Evolutionary conservation across 768 basidiomycete species (phyloP).

Genomic region (Leccinum fibrillosum): DNA sequence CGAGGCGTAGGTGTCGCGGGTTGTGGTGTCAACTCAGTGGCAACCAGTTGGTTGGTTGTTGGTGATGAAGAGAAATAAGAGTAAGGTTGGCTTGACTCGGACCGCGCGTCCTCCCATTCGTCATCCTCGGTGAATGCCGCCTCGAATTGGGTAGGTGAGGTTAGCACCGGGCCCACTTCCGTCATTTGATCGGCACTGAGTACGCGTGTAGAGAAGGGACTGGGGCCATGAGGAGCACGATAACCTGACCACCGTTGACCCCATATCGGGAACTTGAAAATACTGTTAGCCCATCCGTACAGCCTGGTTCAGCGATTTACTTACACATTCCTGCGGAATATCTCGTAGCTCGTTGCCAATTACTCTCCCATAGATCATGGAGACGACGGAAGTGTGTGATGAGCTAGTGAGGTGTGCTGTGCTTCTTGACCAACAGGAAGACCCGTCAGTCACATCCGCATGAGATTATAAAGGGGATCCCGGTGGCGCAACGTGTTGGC

Average conservation of each 20-base stretch:
- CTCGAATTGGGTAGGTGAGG: constrained; percentile 24
- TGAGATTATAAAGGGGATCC: constrained; percentile 25
- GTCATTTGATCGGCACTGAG: constrained; percentile 19
- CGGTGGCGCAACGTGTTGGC: constrained; percentile 21
- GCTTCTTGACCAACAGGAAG: constrained; percentile 15
- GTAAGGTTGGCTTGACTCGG: constrained; percentile 12
- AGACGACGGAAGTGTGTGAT: constrained; percentile 15
- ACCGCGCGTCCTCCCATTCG: constrained; percentile 13
- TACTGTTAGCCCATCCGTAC: constrained; percentile 6
- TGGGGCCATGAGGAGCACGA: constrained; percentile 24
- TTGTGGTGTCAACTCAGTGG: background rate
- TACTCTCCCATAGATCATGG: constrained; percentile 28
- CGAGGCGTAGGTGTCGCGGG: background rate
- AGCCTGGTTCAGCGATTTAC: constrained; percentile 6
- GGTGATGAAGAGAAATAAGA: constrained; percentile 10
- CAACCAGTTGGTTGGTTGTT: constrained; percentile 3
- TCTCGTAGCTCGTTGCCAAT: constrained; percentile 30
- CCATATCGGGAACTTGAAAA: constrained; percentile 30
- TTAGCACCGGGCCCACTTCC: constrained; percentile 18
- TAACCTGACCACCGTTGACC: constrained; percentile 29
- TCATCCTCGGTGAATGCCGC: constrained; percentile 17
- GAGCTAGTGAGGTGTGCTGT: constrained; percentile 13
- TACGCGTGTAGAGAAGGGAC: constrained; percentile 22
- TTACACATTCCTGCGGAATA: constrained; percentile 28
- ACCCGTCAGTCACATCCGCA: constrained; percentile 9